These are phyloP conservation scores for Ascochyta viciae-villosae DNA, from an alignment of 2,329 filamentous ascomycete species.

Conservation along the genomic window DNA sequence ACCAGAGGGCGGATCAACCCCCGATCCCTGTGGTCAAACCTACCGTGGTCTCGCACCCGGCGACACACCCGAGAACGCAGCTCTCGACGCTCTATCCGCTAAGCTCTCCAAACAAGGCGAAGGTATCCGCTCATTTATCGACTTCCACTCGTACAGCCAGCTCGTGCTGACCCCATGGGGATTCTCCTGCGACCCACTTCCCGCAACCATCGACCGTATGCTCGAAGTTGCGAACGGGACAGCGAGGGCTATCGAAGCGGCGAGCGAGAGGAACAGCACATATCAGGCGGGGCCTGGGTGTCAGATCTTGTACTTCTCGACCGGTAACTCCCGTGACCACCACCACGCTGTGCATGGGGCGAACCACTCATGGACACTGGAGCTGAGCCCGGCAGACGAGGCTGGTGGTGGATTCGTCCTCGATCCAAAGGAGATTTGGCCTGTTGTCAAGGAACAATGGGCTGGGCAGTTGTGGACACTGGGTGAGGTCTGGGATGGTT, in stretches of 20 bases:
- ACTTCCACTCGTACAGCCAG: constrained; percentile 70
- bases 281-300: constrained; percentile 59
- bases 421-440: constrained; percentile 55
- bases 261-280: constrained; percentile 37
- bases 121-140: constrained; percentile 67
- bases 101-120: constrained; percentile 48
- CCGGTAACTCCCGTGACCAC: constrained; percentile 54
- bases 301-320: constrained; percentile 65
- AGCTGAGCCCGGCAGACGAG: constrained; percentile 53
- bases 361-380: constrained; percentile 55
- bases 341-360: constrained; percentile 50
- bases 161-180: constrained; percentile 66
- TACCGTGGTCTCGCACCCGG: constrained; percentile 43
- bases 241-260: constrained; percentile 58
- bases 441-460: constrained; percentile 55
- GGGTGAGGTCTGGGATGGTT: constrained; percentile 26
- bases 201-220: constrained; percentile 58
- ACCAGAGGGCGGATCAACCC: constrained; percentile 33
- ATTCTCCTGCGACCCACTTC: constrained; percentile 44
- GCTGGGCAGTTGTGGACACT: constrained; percentile 44
- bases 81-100: constrained; percentile 55
- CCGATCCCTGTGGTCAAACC: constrained; percentile 41
- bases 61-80: constrained; percentile 42
- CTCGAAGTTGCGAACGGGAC: constrained; percentile 44
- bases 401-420: constrained; percentile 57